Evolutionary conservation across 768 basidiomycete species (phyloP).

Genomic region (Suillus bovinus): DNA sequence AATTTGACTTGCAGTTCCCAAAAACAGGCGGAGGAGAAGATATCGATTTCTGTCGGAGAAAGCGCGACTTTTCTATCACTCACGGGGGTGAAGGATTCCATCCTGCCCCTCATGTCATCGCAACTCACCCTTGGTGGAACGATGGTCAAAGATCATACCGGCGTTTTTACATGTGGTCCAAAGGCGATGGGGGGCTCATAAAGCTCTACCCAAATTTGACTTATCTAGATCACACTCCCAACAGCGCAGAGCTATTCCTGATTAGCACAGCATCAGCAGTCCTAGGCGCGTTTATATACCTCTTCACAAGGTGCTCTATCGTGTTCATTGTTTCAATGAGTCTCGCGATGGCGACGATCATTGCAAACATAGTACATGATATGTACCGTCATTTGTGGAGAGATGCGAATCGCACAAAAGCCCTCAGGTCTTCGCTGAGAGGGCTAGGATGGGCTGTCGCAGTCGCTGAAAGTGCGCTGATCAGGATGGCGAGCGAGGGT

Average conservation of each 20-base stretch:
- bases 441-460: slow-evolving; percentile 43
- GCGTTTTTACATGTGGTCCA: slow-evolving; percentile 60
- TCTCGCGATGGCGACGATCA: slow-evolving; percentile 30
- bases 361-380: slow-evolving; percentile 50
- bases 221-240: slow-evolving; percentile 48
- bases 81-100: slow-evolving; percentile 42
- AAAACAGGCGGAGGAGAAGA: slow-evolving; percentile 69
- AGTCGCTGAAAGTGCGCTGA: slow-evolving; percentile 48
- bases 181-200: slow-evolving; percentile 55
- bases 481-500: slow-evolving; percentile 51
- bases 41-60: slow-evolving; percentile 56
- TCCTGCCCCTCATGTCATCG: slow-evolving; percentile 48
- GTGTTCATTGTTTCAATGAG: slow-evolving; percentile 21
- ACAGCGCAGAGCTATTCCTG: slow-evolving; percentile 48
- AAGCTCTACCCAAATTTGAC: slow-evolving; percentile 46
- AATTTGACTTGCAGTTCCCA: slow-evolving; percentile 49
- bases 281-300: slow-evolving; percentile 17
- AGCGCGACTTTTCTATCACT: slow-evolving; percentile 39
- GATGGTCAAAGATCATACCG: slow-evolving; percentile 45
- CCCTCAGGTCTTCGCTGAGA: slow-evolving; percentile 35
- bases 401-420: slow-evolving; percentile 35
- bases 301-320: slow-evolving; percentile 16
- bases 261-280: slow-evolving; percentile 19
- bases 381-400: slow-evolving; percentile 47
- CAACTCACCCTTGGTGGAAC: slow-evolving; percentile 62